Evolutionary conservation across 805 yeast species (phyloP), one percentile per base, ranked within the genome.

Genomic region (Peterozyma xylosa): DNA sequence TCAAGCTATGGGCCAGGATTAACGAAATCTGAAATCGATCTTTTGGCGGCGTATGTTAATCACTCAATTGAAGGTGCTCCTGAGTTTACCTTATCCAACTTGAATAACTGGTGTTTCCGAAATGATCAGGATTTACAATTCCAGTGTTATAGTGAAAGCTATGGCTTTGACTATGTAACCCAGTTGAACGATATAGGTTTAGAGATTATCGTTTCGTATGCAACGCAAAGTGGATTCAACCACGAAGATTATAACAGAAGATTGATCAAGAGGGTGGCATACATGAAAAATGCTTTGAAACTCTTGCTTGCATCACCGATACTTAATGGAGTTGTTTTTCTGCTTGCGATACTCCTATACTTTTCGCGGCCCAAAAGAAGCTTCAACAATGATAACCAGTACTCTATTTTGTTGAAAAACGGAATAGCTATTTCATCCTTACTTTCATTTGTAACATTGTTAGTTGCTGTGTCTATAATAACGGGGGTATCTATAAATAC

Each of bases 11-110:
- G 55, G 1, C 50, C 57, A 13, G 64, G 61, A 2, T 54, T 74
- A 17, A 73, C 82, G 2, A 71, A 76, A 38, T 70, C 80, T 1
- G 77, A 74, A 45, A 65, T 78, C 27, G 47, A 59, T 11, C 52
- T 76, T 5, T 55, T 78, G 33, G 61, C 74, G 1, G 57, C 62
- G 11, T 78, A 75, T 51, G 70, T 78, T 3, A 62, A 66, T 45
- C 55, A 55, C 3, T 72, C 74, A 49, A 78, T 76, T 11, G 59
- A 60, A 5, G 47, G 53, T 29, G 73, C 78, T 1, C 81, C 82
- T 1, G 79, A 77, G 52, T 69, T 60, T 46, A 63, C 74, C 5
- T 49, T 62, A 10, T 61, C 70, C 0, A 60, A 69, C 6, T 41
- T 73, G 3, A 62, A 68, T 65, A 55, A 60, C 41, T 73, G 73